phyloP scores from a whole-genome alignment of 2,329 filamentous ascomycete species.

The Amphichorda felina region DNA sequence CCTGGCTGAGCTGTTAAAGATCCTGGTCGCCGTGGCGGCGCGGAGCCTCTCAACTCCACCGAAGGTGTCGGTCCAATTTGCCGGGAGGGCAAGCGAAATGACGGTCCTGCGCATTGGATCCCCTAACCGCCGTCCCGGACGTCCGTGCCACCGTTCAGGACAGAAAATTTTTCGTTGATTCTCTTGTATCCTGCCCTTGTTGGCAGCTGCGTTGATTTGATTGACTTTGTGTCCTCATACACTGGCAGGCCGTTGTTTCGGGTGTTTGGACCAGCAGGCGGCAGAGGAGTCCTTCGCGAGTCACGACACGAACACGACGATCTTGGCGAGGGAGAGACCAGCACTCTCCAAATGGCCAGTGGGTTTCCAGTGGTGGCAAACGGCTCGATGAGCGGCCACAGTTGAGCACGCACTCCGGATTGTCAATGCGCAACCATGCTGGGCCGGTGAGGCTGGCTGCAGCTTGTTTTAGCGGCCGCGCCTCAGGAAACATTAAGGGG shows the following conservation, averaged over 20 bases:
- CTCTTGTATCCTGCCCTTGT: background rate
- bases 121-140: background rate
- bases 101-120: slow-evolving; percentile 10
- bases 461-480: background rate
- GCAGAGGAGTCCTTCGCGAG: too few species aligned
- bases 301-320: too few species aligned
- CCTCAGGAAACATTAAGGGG: too few species aligned
- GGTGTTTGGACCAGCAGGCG: background rate
- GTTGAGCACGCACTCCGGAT: too few species aligned
- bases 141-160: slow-evolving; percentile 1
- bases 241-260: background rate
- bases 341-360: too few species aligned
- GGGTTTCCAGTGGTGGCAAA: too few species aligned
- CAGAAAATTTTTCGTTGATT: slow-evolving; percentile 1
- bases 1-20: background rate
- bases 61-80: slow-evolving; percentile 16
- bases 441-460: background rate
- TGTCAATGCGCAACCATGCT: too few species aligned
- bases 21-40: slow-evolving; percentile 1
- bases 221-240: too few species aligned
- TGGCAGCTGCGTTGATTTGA: background rate
- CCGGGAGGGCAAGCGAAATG: slow-evolving; percentile 22
- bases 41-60: slow-evolving; percentile 1
- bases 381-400: too few species aligned
- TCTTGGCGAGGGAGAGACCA: too few species aligned